phyloP scores from a whole-genome alignment of 2,329 filamentous ascomycete genomes.

The Thielaviopsis punctulata region DNA sequence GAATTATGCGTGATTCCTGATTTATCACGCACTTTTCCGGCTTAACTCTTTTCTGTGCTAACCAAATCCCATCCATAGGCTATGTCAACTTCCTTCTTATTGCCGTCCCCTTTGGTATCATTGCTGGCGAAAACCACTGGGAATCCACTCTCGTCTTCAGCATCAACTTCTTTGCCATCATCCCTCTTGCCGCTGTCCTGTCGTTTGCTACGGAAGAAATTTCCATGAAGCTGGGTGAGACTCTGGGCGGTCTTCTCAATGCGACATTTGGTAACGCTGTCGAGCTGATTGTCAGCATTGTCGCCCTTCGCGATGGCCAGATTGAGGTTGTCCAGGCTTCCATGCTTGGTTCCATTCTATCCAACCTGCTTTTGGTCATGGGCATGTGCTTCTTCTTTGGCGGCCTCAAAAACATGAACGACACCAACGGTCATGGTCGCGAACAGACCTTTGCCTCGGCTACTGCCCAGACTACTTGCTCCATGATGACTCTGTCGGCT shows the following conservation, averaged over 20 bases:
- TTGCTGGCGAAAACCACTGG: constrained; percentile 46
- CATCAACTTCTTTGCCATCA: constrained; percentile 67
- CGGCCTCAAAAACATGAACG: constrained; percentile 45
- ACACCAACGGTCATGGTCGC: constrained; percentile 35
- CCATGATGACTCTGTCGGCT: constrained; percentile 57
- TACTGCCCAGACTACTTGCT: constrained; percentile 60
- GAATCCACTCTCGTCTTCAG: constrained; percentile 51
- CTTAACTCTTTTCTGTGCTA: neutral
- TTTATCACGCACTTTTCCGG: neutral
- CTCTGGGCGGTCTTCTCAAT: constrained; percentile 56
- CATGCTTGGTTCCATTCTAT: constrained; percentile 91
- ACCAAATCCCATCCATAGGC: constrained; percentile 20
- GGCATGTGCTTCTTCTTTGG: constrained; percentile 68
- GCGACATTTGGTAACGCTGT: constrained; percentile 69
- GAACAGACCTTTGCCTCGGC: constrained; percentile 62
- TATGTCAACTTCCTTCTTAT: constrained; percentile 55
- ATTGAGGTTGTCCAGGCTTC: constrained; percentile 95
- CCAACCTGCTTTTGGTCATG: constrained; percentile 77
- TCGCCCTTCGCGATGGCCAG: constrained; percentile 69
- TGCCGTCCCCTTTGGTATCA: constrained; percentile 56
- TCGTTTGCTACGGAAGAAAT: constrained; percentile 69
- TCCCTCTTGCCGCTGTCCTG: constrained; percentile 55
- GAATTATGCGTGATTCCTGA: neutral
- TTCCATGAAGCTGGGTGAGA: constrained; percentile 53
- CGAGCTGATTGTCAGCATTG: constrained; percentile 74